These are phyloP conservation scores for Leccinellum rugosiceps DNA, from an alignment of 768 basidiomycete genomes.

Conservation along the genomic window DNA sequence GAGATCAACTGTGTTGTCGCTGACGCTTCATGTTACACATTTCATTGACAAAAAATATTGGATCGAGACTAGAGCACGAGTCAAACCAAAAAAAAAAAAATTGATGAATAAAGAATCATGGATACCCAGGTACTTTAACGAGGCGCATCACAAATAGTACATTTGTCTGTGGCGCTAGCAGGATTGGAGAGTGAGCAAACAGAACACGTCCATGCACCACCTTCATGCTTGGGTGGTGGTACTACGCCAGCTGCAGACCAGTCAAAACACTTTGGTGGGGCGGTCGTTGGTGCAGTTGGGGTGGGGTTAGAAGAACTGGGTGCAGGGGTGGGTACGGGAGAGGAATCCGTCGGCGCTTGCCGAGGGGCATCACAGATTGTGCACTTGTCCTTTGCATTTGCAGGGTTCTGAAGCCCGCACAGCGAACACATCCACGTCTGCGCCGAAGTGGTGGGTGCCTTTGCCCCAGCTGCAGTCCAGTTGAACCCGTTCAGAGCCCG, in stretches of 20 bases:
- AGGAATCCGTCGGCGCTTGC: conserved; percentile 16
- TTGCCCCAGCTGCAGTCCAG: conserved; percentile 61
- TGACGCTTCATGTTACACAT: background rate
- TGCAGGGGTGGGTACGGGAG: background rate
- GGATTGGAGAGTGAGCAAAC: conserved; percentile 45
- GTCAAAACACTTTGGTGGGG: conserved; percentile 29
- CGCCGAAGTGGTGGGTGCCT: conserved; percentile 34
- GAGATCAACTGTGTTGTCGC: background rate
- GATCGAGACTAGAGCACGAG: background rate
- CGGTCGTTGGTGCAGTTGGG: conserved; percentile 1
- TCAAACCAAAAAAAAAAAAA: conserved; percentile 3
- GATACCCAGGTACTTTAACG: conserved; percentile 24
- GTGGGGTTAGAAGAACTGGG: background rate
- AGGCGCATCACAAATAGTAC: conserved; percentile 47
- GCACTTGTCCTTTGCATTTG: conserved; percentile 41
- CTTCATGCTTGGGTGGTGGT: conserved; percentile 21
- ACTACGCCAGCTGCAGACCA: conserved; percentile 39
- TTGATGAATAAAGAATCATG: conserved; percentile 14
- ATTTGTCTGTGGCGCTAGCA: conserved; percentile 42
- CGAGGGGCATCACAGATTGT: conserved; percentile 41
- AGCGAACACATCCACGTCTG: conserved; percentile 54
- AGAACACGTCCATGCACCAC: conserved; percentile 39
- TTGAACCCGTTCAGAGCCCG: conserved; percentile 44
- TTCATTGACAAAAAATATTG: background rate
- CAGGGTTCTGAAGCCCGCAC: conserved; percentile 46